phyloP scores from a whole-genome alignment of 352 stramenopile genomes.

The Phytophthora pisi region DNA sequence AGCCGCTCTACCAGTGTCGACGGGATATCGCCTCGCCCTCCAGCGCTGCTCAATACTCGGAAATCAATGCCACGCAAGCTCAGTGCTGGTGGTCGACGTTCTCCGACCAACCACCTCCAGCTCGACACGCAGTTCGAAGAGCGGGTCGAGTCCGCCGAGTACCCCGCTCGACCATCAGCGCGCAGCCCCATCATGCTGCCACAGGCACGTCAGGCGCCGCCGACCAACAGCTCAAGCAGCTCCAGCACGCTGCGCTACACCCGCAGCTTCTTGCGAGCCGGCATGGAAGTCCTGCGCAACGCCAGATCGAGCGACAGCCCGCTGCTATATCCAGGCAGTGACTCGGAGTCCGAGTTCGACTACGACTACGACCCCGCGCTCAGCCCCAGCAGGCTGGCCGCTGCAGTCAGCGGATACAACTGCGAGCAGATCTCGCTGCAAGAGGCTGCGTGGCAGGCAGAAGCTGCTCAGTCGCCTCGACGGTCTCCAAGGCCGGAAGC shows the following conservation, averaged over 20 bases:
- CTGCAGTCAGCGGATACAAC: conserved; percentile 29
- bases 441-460: conserved; percentile 10
- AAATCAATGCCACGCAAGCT: conserved; percentile 19
- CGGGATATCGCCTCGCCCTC: conserved; percentile 18
- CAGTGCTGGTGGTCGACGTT: conserved; percentile 6
- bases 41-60: conserved; percentile 14
- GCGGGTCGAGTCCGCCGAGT: conserved; percentile 23
- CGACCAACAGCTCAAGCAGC: conserved; percentile 8
- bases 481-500: conserved; percentile 15
- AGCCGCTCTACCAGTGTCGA: background rate
- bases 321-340: conserved; percentile 16
- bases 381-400: conserved; percentile 26
- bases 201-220: background rate
- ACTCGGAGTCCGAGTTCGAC: conserved; percentile 12
- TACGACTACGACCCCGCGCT: conserved; percentile 11
- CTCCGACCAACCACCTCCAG: conserved; percentile 18
- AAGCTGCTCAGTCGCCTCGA: background rate
- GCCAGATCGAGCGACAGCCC: conserved; percentile 20
- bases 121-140: conserved; percentile 39
- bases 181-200: conserved; percentile 8
- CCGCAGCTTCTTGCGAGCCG: conserved; percentile 59
- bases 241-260: conserved; percentile 41
- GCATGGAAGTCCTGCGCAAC: conserved; percentile 64
- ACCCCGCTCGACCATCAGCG: conserved; percentile 10
- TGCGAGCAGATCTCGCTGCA: conserved; percentile 18